These are phyloP conservation scores for Cercospora sp. DNA, from an alignment of 2,329 filamentous ascomycete species.

Conservation along the genomic window DNA sequence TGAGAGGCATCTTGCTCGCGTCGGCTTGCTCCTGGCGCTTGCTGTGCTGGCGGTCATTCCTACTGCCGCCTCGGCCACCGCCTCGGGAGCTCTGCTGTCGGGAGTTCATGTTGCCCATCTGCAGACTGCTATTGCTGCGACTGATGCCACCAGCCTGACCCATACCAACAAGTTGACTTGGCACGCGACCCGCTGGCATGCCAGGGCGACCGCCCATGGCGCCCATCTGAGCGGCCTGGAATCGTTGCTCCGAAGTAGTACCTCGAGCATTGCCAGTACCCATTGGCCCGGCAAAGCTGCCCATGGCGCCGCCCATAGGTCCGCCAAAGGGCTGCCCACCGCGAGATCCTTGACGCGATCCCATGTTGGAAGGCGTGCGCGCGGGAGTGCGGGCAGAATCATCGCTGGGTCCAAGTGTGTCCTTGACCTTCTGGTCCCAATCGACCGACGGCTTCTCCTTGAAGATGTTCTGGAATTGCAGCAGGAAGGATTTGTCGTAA, in stretches of 20 bases:
- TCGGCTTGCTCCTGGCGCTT: slow-evolving; percentile 64
- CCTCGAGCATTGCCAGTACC: slow-evolving; percentile 67
- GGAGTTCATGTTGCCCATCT: slow-evolving; percentile 64
- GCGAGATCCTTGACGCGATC: slow-evolving; percentile 50
- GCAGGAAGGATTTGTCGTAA: slow-evolving; percentile 91
- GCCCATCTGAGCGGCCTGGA: slow-evolving; percentile 45
- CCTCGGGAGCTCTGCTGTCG: slow-evolving; percentile 51
- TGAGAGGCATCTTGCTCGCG: slow-evolving; percentile 89
- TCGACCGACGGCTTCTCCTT: slow-evolving; percentile 94
- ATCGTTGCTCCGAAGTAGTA: slow-evolving; percentile 76
- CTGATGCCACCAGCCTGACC: slow-evolving; percentile 53
- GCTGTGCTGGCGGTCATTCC: slow-evolving; percentile 52
- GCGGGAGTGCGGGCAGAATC: slow-evolving; percentile 65
- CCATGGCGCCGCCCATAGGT: slow-evolving; percentile 62
- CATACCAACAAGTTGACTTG: slow-evolving; percentile 54
- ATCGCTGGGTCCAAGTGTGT: slow-evolving; percentile 75
- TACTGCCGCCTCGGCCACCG: slow-evolving; percentile 66
- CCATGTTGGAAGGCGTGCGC: slow-evolving; percentile 52
- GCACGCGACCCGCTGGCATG: slow-evolving; percentile 58
- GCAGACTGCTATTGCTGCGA: slow-evolving; percentile 61
- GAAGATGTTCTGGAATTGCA: slow-evolving; percentile 95
- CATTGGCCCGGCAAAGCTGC: slow-evolving; percentile 37
- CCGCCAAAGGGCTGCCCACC: slow-evolving; percentile 47
- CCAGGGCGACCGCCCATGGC: slow-evolving; percentile 33
- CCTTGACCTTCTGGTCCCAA: slow-evolving; percentile 86